Base-by-base conservation (phyloP, 1,139 yeast genomes). In the Suhomyces terraborum region DNA sequence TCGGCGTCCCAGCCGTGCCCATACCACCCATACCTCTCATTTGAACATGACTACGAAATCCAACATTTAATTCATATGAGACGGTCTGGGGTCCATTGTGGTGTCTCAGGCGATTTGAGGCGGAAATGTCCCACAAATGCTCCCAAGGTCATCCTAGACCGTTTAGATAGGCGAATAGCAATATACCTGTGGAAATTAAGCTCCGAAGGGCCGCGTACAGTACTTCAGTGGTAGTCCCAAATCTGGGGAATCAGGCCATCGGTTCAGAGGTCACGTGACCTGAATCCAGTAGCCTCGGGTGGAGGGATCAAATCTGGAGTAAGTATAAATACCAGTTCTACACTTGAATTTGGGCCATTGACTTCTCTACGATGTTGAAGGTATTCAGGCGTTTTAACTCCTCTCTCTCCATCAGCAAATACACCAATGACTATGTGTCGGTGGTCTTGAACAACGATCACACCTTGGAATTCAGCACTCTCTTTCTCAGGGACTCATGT, bases 401-500 rank as follows among this genome's bases (percentile, higher is more conserved):
- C 6, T 36, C 51, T n/a, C 34, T 48, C 12, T 30, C 49, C 6
- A 28, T 52, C 19, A 45, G 46, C 10, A 37, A 36, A 14, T 46
- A 23, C 38, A 48, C 55, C 43, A 46, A 58, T 31, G 51, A 57
- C 10, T 54, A 48, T 37, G 55, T 62, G 27, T 46, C 61, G 0
- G 51, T 65, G 2, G 38, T 42, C 4, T 43, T 64, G 26, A 50
- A 54, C 38, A 51, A 58, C 16, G 56, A 54, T 7, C 45, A 52
- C 8, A 55, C 61, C 0, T 70, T 75, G 16, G 64, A 70, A 24
- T 82, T 73, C 59, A 72, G 73, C 45, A 79, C 75, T 44, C 61
- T 79, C 3, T 84, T 85, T 53, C 66, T 86, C 27, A 67, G 94
- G 48, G 95, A 86, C 53, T 71, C 88, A 0, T 81, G 88, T 37